phyloP scores from a whole-genome alignment of 345 rosid species.

The Brassica cretica region DNA sequence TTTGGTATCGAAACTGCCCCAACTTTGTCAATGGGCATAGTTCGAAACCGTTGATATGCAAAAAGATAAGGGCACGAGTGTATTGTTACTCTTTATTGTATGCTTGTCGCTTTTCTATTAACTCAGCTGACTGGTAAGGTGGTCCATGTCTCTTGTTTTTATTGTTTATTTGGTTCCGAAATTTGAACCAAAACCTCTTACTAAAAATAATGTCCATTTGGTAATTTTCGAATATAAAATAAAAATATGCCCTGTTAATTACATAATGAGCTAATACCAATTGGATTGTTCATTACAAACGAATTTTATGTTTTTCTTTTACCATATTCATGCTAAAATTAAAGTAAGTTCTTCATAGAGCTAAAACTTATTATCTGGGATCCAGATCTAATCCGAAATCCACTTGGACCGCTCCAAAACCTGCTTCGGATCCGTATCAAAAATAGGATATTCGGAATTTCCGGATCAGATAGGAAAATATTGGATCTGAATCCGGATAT shows the following conservation, averaged over 20 bases:
- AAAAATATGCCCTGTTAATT: background rate
- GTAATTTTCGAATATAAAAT: background rate
- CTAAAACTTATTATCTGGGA: too few relatives aligned
- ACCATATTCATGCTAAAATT: background rate
- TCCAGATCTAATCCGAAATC: too few relatives aligned
- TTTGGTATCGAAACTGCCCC: background rate
- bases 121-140: background rate
- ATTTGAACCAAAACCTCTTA: background rate
- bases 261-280: background rate
- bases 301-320: background rate
- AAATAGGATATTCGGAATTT: too few relatives aligned
- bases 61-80: slow-evolving; percentile 1
- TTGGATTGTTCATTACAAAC: background rate
- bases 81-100: background rate
- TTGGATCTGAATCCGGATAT: too few relatives aligned
- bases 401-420: too few relatives aligned
- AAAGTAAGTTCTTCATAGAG: background rate
- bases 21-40: slow-evolving; percentile 25
- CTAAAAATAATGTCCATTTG: background rate
- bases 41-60: slow-evolving; percentile 20
- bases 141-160: background rate
- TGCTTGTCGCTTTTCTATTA: background rate
- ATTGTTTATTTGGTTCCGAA: background rate
- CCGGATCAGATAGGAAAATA: too few relatives aligned
- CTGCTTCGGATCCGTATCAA: too few relatives aligned